Evolutionary conservation across 2,329 filamentous ascomycete genomes (phyloP).

Genomic region (Cladophialophora immunda): DNA sequence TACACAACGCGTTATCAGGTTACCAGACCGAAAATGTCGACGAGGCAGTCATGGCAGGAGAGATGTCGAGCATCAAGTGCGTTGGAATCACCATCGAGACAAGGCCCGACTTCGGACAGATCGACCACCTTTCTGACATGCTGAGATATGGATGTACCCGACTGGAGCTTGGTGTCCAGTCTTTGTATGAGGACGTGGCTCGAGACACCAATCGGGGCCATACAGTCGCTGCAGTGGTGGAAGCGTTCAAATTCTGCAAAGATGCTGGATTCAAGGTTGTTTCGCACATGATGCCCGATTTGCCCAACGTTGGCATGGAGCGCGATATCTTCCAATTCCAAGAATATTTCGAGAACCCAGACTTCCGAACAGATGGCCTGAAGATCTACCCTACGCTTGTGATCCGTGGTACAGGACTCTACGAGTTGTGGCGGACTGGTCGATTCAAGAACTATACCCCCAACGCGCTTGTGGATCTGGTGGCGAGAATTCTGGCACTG

Average conservation of each 20-base stretch:
- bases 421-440: conserved; percentile 96
- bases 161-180: conserved; percentile 94
- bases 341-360: conserved; percentile 97
- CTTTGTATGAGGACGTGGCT: conserved; percentile 97
- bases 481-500: conserved; percentile 92
- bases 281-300: conserved; percentile 99
- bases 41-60: conserved; percentile 90
- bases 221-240: conserved; percentile 91
- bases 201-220: conserved; percentile 96
- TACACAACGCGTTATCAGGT: conserved; percentile 95
- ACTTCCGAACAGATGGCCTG: conserved; percentile 92
- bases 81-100: conserved; percentile 99
- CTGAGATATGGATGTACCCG: conserved; percentile 96
- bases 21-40: conserved; percentile 95
- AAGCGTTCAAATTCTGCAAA: conserved; percentile 97
- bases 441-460: conserved; percentile 99
- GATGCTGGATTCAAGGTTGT: conserved; percentile 99
- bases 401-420: conserved; percentile 93
- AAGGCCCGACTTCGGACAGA: conserved; percentile 92
- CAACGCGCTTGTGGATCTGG: conserved; percentile 93
- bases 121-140: conserved; percentile 95
- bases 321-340: conserved; percentile 95
- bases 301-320: conserved; percentile 98
- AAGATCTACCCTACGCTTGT: conserved; percentile 99
- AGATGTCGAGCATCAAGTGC: conserved; percentile 97